Conservation (phyloP, 1,284 basidiomycete genomes). For the Rhodotorula sp. region DNA sequence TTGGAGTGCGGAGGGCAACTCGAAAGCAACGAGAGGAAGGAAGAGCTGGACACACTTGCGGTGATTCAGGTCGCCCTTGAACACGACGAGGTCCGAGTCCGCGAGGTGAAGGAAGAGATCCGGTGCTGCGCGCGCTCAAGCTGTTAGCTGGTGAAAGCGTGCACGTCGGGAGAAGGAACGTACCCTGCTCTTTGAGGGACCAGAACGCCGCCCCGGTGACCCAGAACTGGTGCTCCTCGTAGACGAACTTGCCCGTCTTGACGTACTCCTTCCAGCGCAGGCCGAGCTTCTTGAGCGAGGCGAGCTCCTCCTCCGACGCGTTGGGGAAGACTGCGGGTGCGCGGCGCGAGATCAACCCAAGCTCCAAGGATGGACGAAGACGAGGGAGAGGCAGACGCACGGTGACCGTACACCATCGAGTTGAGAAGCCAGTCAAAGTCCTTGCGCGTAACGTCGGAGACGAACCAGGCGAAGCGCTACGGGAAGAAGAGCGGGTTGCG, state of each 20-base stretch:
- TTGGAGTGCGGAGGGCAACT: no score
- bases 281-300: constrained; percentile 78
- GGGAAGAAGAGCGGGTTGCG: not conserved
- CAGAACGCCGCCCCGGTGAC: constrained; percentile 56
- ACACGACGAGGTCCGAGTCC: constrained; percentile 76
- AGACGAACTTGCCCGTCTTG: constrained; percentile 88
- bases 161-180: not conserved
- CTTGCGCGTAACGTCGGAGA: constrained; percentile 90
- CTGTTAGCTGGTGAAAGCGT: constrained; percentile 34
- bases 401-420: constrained; percentile 51
- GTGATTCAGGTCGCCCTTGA: constrained; percentile 8
- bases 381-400: not conserved
- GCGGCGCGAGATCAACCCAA: constrained; percentile 55
- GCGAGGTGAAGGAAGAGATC: constrained; percentile 93
- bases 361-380: not conserved
- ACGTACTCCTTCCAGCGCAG: constrained; percentile 95
- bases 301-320: constrained; percentile 74
- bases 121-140: constrained; percentile 65
- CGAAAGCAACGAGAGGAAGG: not conserved
- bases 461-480: constrained; percentile 77
- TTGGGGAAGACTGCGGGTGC: constrained; percentile 67
- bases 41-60: not conserved
- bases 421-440: constrained; percentile 85
- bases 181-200: constrained; percentile 66
- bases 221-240: constrained; percentile 97